Conservation (phyloP, 1,284 basidiomycete genomes). For the Fomitopsis palustris region DNA sequence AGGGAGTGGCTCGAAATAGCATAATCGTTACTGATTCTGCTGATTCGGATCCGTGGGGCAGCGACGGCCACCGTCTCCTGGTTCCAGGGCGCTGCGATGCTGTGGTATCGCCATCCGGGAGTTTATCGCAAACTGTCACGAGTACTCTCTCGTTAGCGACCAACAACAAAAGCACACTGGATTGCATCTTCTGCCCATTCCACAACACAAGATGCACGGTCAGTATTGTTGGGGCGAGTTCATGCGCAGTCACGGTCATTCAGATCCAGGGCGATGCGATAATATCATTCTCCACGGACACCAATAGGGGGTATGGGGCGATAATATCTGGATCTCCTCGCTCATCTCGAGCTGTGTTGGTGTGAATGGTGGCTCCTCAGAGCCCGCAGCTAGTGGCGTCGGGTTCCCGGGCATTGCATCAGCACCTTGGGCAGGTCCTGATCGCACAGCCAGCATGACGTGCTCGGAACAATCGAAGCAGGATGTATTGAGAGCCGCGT, state of each 20-base stretch:
- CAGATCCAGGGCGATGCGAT: neutral
- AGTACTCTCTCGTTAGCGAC: neutral
- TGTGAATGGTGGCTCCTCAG: neutral
- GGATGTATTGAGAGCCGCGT: neutral
- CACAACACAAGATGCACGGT: neutral
- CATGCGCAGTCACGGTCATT: neutral
- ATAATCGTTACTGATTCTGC: neutral
- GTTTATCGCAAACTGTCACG: neutral
- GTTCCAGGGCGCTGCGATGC: neutral
- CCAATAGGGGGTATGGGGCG: neutral
- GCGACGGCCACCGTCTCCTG: neutral
- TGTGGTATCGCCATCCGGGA: neutral
- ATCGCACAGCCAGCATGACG: slow-evolving; percentile 2
- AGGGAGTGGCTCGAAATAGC: slow-evolving; percentile 4
- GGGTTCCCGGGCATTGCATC: neutral
- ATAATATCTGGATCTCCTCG: neutral
- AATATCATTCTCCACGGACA: neutral
- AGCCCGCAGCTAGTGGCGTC: neutral
- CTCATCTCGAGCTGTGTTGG: neutral
- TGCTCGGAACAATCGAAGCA: slow-evolving; percentile 3
- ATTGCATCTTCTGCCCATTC: neutral
- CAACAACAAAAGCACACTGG: neutral
- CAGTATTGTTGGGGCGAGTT: neutral
- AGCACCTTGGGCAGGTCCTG: neutral
- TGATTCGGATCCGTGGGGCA: slow-evolving; percentile 3